phyloP scores from a whole-genome alignment of 768 basidiomycete species.

The Saitozyma sp. region DNA sequence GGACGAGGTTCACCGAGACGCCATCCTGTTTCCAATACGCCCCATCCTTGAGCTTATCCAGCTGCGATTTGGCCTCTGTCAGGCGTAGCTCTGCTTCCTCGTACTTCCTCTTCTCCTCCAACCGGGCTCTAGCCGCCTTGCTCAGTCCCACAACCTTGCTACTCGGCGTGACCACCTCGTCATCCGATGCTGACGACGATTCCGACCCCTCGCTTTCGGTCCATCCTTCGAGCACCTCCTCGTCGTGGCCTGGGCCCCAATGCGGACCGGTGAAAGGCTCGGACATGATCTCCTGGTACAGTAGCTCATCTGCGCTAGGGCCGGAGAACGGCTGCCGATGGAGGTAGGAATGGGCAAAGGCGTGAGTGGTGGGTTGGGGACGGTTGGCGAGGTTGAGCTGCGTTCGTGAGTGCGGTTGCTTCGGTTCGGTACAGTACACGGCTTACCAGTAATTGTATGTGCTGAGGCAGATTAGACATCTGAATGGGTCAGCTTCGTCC shows the following conservation, averaged over 20 bases:
- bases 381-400: constrained; percentile 32
- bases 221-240: constrained; percentile 39
- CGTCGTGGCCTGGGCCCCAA: constrained; percentile 27
- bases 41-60: constrained; percentile 14
- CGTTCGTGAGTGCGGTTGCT: not conserved
- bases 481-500: not conserved
- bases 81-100: constrained; percentile 10
- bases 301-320: constrained; percentile 32
- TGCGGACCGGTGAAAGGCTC: constrained; percentile 35
- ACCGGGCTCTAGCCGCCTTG: no score
- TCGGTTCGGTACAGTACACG: not conserved
- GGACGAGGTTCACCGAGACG: constrained; percentile 1
- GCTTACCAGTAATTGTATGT: constrained; percentile 38
- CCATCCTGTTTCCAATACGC: constrained; percentile 31
- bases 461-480: constrained; percentile 37
- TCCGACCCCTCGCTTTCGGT: constrained; percentile 17
- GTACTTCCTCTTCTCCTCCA: constrained; percentile 1
- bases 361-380: constrained; percentile 21
- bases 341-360: constrained; percentile 28
- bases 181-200: not conserved
- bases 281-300: constrained; percentile 40
- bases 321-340: constrained; percentile 14
- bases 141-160: constrained; percentile 1
- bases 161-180: constrained; percentile 24
- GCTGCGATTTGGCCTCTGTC: constrained; percentile 13